Percentiles rank a stretch among this genome's conserved stretches.
phyloP scores from a whole-genome alignment of 2,329 filamentous ascomycete species.

The Penicillium sp. region DNA sequence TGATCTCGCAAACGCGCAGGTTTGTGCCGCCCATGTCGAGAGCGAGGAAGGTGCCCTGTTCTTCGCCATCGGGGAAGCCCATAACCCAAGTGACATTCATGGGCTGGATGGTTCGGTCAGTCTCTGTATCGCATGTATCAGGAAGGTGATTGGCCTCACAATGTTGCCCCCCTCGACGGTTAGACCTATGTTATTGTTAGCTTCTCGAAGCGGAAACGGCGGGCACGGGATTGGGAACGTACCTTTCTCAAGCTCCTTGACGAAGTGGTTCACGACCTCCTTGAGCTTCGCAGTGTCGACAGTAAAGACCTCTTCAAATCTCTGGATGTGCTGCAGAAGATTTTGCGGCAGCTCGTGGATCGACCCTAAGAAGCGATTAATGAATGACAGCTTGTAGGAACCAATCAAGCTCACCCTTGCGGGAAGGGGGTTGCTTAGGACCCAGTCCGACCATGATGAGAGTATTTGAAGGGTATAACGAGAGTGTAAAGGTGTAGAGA shows the following conservation, averaged over 20 bases:
- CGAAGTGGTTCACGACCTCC: slow-evolving; percentile 82
- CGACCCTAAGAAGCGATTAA: slow-evolving; percentile 56
- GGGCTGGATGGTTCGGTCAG: slow-evolving; percentile 54
- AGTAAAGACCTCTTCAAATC: slow-evolving; percentile 77
- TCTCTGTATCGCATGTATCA: slow-evolving; percentile 2
- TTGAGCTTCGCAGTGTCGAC: slow-evolving; percentile 77
- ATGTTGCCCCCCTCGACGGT: slow-evolving; percentile 87
- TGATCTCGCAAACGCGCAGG: slow-evolving; percentile 88
- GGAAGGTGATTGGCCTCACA: slow-evolving; percentile 51
- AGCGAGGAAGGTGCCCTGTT: slow-evolving; percentile 81
- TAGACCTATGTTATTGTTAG: slow-evolving; percentile 54
- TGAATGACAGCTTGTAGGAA: slow-evolving; percentile 9
- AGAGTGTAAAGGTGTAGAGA: neutral
- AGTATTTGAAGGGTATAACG: slow-evolving; percentile 1
- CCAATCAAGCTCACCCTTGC: slow-evolving; percentile 60
- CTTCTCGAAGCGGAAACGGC: neutral
- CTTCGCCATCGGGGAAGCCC: slow-evolving; percentile 77
- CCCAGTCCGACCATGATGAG: slow-evolving; percentile 60
- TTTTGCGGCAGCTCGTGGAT: slow-evolving; percentile 87
- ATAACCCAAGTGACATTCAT: slow-evolving; percentile 99
- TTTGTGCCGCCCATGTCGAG: slow-evolving; percentile 97
- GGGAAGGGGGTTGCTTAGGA: slow-evolving; percentile 60
- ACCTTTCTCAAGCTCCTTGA: slow-evolving; percentile 83
- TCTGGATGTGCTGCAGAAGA: slow-evolving; percentile 72
- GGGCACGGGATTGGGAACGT: slow-evolving; percentile 19